A percentile compares a stretch with the other conserved stretches of the same genome.
Evolutionary conservation across 1,284 basidiomycete species (phyloP).

Genomic region (Fereydounia khargensis): DNA sequence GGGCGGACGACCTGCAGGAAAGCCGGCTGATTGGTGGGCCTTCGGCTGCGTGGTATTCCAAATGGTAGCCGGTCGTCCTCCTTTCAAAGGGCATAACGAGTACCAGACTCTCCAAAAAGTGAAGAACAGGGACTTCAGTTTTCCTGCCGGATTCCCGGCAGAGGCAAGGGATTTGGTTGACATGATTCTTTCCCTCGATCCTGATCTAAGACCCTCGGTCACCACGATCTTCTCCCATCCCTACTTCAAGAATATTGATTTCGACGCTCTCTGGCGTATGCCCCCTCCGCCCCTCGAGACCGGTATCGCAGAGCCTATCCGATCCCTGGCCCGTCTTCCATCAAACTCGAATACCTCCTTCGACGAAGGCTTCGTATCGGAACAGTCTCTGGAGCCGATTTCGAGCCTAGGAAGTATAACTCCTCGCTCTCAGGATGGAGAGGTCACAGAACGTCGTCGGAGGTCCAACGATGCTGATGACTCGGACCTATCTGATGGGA

Average conservation of each 20-base stretch:
- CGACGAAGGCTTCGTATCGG: constrained; percentile 23
- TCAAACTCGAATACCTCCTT: constrained; percentile 2
- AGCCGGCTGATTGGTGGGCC: constrained; percentile 64
- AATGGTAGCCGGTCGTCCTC: constrained; percentile 62
- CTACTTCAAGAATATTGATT: constrained; percentile 39
- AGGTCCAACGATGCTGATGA: constrained; percentile 15
- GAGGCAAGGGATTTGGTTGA: constrained; percentile 61
- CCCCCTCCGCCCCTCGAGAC: constrained; percentile 21
- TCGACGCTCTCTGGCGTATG: constrained; percentile 31
- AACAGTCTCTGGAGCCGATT: constrained; percentile 23
- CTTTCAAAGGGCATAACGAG: constrained; percentile 64
- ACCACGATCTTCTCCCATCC: constrained; percentile 27
- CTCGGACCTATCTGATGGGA: constrained; percentile 16
- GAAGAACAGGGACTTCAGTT: constrained; percentile 61
- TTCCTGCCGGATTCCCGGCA: constrained; percentile 60
- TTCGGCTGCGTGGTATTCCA: constrained; percentile 64
- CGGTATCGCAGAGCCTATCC: constrained; percentile 23
- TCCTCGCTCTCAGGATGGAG: too few relatives aligned
- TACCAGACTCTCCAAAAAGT: constrained; percentile 66
- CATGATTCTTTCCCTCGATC: constrained; percentile 58
- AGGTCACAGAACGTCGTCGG: too few relatives aligned
- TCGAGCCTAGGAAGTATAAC: too few relatives aligned
- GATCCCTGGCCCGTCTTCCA: background rate
- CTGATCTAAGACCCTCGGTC: constrained; percentile 14
- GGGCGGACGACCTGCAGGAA: constrained; percentile 61